Evolutionary conservation across 2,329 filamentous ascomycete species (phyloP), one percentile per base, ranked within the genome.

Genomic region (Stenocarpella maydis): DNA sequence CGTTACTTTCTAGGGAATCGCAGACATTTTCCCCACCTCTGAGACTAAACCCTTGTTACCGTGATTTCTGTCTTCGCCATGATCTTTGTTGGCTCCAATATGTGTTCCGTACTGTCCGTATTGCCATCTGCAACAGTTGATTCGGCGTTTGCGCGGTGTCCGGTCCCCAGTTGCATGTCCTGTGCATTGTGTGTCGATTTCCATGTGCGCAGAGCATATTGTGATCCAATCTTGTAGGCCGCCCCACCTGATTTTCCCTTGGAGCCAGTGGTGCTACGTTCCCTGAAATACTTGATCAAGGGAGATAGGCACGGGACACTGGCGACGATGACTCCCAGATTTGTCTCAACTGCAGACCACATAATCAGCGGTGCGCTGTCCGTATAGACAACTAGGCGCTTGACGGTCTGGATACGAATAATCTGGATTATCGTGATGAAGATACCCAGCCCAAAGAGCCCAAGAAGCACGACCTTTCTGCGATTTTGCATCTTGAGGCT

Each of bases 341-440:
- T 71, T 17, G 55, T 47, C 28, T 71, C 69, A 2, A 71, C 53
- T 1, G 65, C 37, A 5, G 69, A 71, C 69, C 69, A 71, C 37
- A 50, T 61, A 15, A 68, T 69, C 7, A 63, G 80, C 8, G 83
- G 82, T 12, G 81, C 77, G 2, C 80, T 83, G 74, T 86, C 82
- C 41, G 82, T 80, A 69, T 83, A 83, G 73, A 82, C 82, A 39
- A 74, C 72, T 3, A 86, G 79, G 17, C 77, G 79, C 45, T 78
- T 77, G 71, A 87, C 81, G n/a, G 82, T 85, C 68, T 82, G 80
- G 68, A 86, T 83, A 17, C 84, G 84, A 70, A 87, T 79, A 68
- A 85, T 81, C 72, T 86, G 84, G 68, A 86, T 84, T 55, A 84
- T 71, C 6, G 82, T 85, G 52, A 86, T 81, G 76, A 87, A 86